Base-by-base conservation (phyloP, 139 green algal species). In the Pseudopediastrum boryanum region DNA sequence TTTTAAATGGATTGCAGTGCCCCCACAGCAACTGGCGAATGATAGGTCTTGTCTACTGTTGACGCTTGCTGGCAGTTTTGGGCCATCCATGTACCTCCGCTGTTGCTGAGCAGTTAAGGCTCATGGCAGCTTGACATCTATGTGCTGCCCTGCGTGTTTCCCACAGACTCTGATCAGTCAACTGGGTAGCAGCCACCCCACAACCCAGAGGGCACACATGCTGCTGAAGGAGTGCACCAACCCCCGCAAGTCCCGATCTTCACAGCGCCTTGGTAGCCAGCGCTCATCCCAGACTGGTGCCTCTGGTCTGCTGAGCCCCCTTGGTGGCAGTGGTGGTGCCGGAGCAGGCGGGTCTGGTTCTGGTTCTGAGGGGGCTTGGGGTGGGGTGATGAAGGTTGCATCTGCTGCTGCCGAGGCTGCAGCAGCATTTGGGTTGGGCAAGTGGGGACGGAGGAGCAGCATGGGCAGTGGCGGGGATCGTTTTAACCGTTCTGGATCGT, bases 171-270 rank as follows among this genome's bases (percentile, higher is more conserved):
- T 81, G 44, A 81, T 81, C 10, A 63, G 39, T 9, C 74, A 72
- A 44, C 74, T 81, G 8, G 74, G 74, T n/a, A 74, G 59, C 43
- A 81, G 74, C 42, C 74, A 81, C 41, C 74, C 74, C 31, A 63
- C 61, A 23, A 81, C 74, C 4, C 74, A 81, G 62, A 48, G 61
- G 6, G 62, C 74, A 16, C 74, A 81, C 25, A 56, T 62, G 59
- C 46, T 81, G 44, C 46, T 81, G 2, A 81, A 81, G 61, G 44
- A 81, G 74, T 62, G 62, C 25, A 74, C 62, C 16, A 74, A 78
- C 41, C 71, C 71, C 6, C 56, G 56, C 54, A 70, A 38, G 13
- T 68, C 65, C n/a, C n/a, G n/a, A n/a, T n/a, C n/a, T n/a, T n/a
- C n/a, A n/a, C n/a, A n/a, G n/a, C n/a, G n/a, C n/a, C n/a, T n/a